Conservation (phyloP, 2,329 filamentous ascomycete species). For the Xylaria sp. region DNA sequence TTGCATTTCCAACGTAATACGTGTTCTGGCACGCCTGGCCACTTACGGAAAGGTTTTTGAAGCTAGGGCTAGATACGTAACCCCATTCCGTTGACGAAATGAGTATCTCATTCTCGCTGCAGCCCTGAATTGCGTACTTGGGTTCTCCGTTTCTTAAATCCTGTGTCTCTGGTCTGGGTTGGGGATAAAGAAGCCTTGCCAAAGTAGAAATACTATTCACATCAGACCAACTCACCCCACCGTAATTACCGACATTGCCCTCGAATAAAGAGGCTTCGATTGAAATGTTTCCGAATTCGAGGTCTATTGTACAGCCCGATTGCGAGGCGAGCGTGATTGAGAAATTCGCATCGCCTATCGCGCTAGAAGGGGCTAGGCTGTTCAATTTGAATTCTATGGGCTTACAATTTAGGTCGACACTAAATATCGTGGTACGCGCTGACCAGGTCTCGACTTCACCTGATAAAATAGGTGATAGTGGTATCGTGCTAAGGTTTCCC, state of each 20-base stretch:
- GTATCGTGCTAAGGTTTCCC: neutral
- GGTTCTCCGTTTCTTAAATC: neutral
- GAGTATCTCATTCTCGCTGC: neutral
- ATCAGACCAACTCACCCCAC: neutral
- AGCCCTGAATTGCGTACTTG: neutral
- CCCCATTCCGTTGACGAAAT: neutral
- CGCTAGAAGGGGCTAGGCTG: neutral
- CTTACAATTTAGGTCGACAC: constrained; percentile 18
- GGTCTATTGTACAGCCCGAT: neutral
- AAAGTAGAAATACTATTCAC: neutral
- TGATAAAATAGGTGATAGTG: constrained; percentile 22
- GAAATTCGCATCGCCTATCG: no score
- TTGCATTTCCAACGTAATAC: constrained; percentile 21
- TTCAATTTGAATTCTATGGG: constrained; percentile 1
- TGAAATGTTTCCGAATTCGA: neutral
- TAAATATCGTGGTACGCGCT: constrained; percentile 25
- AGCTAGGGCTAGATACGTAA: neutral
- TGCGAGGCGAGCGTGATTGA: neutral
- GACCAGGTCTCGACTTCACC: constrained; percentile 19
- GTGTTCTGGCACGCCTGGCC: constrained; percentile 14
- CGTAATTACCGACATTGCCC: neutral
- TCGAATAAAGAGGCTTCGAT: no score
- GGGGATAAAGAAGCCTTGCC: neutral
- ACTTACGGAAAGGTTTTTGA: neutral
- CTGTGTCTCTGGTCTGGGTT: neutral